Conservation (phyloP, 2,329 filamentous ascomycete species). For the Zalaria obscura region DNA sequence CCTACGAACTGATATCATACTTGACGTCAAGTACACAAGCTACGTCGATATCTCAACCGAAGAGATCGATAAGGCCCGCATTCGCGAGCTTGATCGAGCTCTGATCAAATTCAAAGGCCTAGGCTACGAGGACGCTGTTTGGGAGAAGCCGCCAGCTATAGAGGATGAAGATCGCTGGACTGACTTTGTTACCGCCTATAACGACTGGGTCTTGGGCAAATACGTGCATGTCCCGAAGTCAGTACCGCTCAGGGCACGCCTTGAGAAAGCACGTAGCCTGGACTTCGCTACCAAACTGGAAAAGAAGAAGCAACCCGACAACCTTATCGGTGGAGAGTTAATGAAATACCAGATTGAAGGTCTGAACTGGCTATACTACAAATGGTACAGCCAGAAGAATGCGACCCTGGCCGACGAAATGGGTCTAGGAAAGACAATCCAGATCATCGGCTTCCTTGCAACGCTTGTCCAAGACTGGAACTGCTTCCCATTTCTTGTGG, state of each 20-base stretch:
- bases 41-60: slow-evolving; percentile 44
- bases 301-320: slow-evolving; percentile 56
- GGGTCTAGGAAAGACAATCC: slow-evolving; percentile 94
- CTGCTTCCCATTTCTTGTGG: slow-evolving; percentile 85
- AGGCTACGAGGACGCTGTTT: slow-evolving; percentile 78
- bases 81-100: slow-evolving; percentile 58
- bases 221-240: slow-evolving; percentile 50
- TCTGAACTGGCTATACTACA: slow-evolving; percentile 87
- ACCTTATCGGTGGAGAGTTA: slow-evolving; percentile 62
- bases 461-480: slow-evolving; percentile 46
- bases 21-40: slow-evolving; percentile 59
- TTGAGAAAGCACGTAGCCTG: slow-evolving; percentile 50
- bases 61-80: slow-evolving; percentile 55
- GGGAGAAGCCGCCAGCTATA: slow-evolving; percentile 63
- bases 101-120: slow-evolving; percentile 89
- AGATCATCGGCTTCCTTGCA: slow-evolving; percentile 71
- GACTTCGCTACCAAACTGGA: slow-evolving; percentile 55
- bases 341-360: slow-evolving; percentile 93
- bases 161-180: slow-evolving; percentile 56
- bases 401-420: slow-evolving; percentile 94
- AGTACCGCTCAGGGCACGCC: slow-evolving; percentile 47
- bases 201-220: slow-evolving; percentile 69
- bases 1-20: slow-evolving; percentile 74
- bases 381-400: slow-evolving; percentile 70
- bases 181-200: slow-evolving; percentile 71